Evolutionary conservation across 2,329 filamentous ascomycete species (phyloP), one percentile per base, ranked within the genome.

Genomic region (Talaromyces sp.): DNA sequence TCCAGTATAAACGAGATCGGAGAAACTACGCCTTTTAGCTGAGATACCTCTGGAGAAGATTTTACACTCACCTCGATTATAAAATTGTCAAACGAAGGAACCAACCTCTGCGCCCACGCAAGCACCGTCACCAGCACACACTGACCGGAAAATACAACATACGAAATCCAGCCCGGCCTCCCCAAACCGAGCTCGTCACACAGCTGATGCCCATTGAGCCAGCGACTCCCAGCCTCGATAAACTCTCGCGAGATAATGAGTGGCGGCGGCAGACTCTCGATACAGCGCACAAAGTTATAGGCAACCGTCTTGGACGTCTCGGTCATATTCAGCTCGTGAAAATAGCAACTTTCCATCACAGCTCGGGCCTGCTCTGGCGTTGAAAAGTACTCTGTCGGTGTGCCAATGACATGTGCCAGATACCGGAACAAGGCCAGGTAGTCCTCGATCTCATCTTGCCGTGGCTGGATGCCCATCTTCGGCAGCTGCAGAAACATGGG

Each of bases 381-480:
- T 2, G 80, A 79, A 70, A 91, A 86, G 69, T 80, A 83, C 23
- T 79, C 80, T 1, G 83, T 83, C 0, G 89, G 89, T 18, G 84
- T 85, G 23, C 89, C 89, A 64, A 91, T 81, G 18, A 91, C 76
- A 68, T 90, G 81, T 0, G 83, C 89, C 5, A 92, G 83, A 68
- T 89, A 89, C 3, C 89, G 83, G 87, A 89, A 92, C 1, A 92
- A 75, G 0, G 89, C 88, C 50, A 90, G 78, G 70, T 90, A 92
- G 69, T 91, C 89, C 2, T 68, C 68, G 2, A 83, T 84, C 68
- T 92, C 89, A 56, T 83, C 81, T 30, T 77, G 60, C 0, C 82
- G 80, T 18, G 90, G 76, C 65, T 76, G 86, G 59, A 92, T 85
- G 5, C 89, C 89, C 75, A 92, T 89, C 0, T 87, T 81, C 0